Percentiles rank a stretch among this genome's conserved stretches.
phyloP scores from a whole-genome alignment of 2,329 filamentous ascomycete species.

The Alternaria dauci region DNA sequence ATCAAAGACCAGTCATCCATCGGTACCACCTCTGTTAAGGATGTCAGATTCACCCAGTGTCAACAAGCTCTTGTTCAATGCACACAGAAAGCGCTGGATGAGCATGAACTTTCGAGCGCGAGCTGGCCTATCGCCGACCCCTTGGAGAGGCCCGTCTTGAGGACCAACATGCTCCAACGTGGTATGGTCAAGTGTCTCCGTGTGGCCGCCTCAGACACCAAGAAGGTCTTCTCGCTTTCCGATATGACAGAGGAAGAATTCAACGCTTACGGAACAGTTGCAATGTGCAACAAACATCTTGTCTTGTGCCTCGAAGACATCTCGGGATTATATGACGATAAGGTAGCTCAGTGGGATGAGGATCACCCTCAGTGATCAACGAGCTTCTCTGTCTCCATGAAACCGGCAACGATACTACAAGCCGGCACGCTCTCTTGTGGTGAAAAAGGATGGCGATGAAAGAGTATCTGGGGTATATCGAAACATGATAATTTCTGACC shows the following conservation, averaged over 20 bases:
- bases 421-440: neutral
- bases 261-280: neutral
- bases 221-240: neutral
- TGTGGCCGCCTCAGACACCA: neutral
- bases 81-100: neutral
- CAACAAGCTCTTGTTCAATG: neutral
- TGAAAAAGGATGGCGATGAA: neutral
- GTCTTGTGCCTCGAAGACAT: neutral
- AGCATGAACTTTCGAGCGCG: neutral
- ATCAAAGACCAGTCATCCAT: neutral
- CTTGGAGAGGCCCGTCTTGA: neutral
- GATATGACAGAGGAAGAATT: neutral
- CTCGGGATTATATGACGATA: neutral
- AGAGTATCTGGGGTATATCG: neutral
- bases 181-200: neutral
- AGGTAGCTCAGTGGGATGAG: neutral
- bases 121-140: neutral
- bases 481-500: neutral
- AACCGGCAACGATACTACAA: neutral
- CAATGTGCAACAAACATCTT: neutral
- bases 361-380: neutral
- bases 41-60: neutral
- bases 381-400: neutral
- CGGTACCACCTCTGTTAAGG: neutral
- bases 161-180: neutral